Percentiles rank a stretch among this genome's conserved stretches.
Evolutionary conservation across 139 green algal species (phyloP).

Genomic region (Parachlorella kessleri): DNA sequence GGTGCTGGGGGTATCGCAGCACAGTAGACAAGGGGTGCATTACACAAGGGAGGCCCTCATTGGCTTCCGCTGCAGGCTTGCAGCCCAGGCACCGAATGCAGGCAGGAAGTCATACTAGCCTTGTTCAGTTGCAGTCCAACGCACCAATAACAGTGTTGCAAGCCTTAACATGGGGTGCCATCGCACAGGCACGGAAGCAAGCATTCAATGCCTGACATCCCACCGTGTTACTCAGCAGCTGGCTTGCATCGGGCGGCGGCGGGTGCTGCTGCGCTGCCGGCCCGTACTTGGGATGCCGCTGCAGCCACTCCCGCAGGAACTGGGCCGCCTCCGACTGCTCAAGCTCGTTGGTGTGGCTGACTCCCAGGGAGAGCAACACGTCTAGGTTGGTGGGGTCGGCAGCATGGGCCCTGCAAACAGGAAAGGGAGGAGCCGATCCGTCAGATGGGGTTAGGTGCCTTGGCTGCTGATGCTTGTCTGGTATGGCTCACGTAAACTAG

Average conservation of each 20-base stretch:
- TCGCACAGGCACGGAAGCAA: no score
- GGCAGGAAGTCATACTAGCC: no score
- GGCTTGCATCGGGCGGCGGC: constrained; percentile 51
- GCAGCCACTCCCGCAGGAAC: constrained; percentile 80
- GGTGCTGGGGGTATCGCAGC: no score
- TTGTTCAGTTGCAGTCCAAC: no score
- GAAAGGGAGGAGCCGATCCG: background rate
- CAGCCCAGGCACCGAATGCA: no score
- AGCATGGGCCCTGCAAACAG: constrained; percentile 51
- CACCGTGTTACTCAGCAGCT: constrained; percentile 56
- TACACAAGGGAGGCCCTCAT: no score
- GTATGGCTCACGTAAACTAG: no score
- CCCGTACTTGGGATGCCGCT: constrained; percentile 58
- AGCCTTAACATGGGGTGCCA: no score
- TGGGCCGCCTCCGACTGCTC: constrained; percentile 70
- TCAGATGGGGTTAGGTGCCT: background rate
- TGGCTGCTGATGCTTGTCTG: background rate
- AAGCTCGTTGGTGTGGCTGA: constrained; percentile 98
- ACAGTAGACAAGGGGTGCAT: no score
- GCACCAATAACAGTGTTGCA: no score
- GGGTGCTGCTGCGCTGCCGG: constrained; percentile 21
- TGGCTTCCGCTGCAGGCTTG: no score
- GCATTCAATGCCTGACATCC: background rate
- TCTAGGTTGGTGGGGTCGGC: constrained; percentile 84
- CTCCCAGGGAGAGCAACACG: constrained; percentile 89